Base-by-base conservation (phyloP, 2,329 filamentous ascomycete genomes). In the Hymenoscyphus occultus region DNA sequence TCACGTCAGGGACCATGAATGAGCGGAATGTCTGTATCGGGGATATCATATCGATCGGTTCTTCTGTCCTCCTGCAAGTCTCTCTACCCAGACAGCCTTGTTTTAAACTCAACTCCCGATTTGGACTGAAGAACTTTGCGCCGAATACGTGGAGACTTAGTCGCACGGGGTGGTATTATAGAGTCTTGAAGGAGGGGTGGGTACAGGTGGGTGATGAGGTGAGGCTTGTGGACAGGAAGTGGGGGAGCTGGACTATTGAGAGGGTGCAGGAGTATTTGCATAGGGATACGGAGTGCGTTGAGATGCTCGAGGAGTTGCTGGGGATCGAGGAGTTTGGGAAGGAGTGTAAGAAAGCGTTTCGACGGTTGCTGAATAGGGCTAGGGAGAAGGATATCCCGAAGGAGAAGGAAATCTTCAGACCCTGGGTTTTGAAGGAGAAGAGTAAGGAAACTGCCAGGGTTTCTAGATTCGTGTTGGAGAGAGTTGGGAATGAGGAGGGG, bases 51-150 rank as follows among this genome's bases (percentile, higher is more conserved):
- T 77, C 80, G 0, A 80, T 89, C 7, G 73, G 75, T 64, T n/a
- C 19, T 2, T 75, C 82, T 0, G 78, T 85, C 0, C 65, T 85
- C 2, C 78, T 89, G 0, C 83, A 89, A 69, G 83, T 89, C 31
- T 84, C 81, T 67, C 77, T 88, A 31, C 87, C 87, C 0, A 81
- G 87, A 16, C 83, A 86, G 69, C 87, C 87, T 10, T 90, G 87
- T 76, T 90, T 84, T 77, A 90, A 90, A 72, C 80, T 90, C 9
- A 90, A 90, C 72, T 86, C 89, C 70, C 84, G 87, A 1, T 90
- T 90, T 74, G 80, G 83, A 40, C 77, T 88, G 10, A 85, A 84
- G 70, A 83, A 86, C 66, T 88, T 90, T 74, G 84, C 86, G 3
- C 82, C 82, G 0, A 78, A 80, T 22, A 84, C 85, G 0, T 87